Evolutionary conservation across 768 basidiomycete genomes (phyloP), one percentile per base, ranked within the genome.

Genomic region (Kondoa malvinella): DNA sequence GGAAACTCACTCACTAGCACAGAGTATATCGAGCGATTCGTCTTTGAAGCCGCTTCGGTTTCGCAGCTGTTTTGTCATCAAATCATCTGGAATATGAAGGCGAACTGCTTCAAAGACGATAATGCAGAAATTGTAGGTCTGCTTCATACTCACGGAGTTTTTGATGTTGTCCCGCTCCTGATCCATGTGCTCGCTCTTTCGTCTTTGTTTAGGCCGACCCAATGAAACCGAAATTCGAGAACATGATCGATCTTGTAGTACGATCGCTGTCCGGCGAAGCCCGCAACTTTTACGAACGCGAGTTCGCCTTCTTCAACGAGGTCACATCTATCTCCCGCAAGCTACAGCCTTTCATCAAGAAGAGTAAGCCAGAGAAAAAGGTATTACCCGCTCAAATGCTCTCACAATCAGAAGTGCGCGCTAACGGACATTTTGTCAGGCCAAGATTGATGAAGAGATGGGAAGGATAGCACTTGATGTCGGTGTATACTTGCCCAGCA

Each of bases 81-180:
- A 79, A 97, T 97, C 71, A 89, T 99, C 70, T 99, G 95, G 95
- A 99, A 97, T 76, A 97, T 97, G 95, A 94, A 94, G 74, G 95
- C 95, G 2, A 99, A 99, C 74, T 91, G 88, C 70, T 95, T 85
- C 77, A 89, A 87, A 73, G 94, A 92, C 73, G 95, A 97, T 74
- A 80, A 81, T 4, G 89, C 85, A 16, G 92, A 92, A 76, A 81
- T 87, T 68, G 90, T 88, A 73, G 64, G 83, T 80, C 17, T 30
- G 29, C 29, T 56, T 14, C 25, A 56, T 56, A 25, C 50, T 14
- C 15, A 14, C 25, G 50, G 14, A 25, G 50, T 14, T 25, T 56
- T 14, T 56, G n/a, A n/a, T n/a, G 21, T 50, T 50, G 40, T 0
- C 16, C 15, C 21, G 3, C 34, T 56, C 30, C 14, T 40, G 25